Percentiles rank a stretch among this genome's conserved stretches.
Evolutionary conservation across 2,329 filamentous ascomycete species (phyloP).

Genomic region (Pochonia chlamydosporia): DNA sequence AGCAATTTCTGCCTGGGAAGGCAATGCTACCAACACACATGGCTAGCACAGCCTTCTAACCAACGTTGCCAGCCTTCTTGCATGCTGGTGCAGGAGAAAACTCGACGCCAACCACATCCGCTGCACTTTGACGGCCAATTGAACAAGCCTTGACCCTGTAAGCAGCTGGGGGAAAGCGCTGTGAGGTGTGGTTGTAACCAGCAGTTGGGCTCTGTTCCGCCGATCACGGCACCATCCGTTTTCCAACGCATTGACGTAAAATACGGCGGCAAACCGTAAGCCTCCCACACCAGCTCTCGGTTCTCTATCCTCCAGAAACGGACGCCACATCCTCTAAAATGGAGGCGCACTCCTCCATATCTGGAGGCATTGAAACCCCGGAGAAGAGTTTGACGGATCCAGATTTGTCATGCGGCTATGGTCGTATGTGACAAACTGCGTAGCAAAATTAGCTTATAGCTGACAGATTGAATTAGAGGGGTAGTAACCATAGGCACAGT

Average conservation of each 20-base stretch:
- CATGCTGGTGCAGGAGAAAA: neutral
- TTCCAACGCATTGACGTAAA: neutral
- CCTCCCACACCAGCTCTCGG: neutral
- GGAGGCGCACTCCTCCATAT: slow-evolving; percentile 2
- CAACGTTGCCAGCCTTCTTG: neutral
- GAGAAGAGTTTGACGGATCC: slow-evolving; percentile 4
- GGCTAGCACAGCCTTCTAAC: neutral
- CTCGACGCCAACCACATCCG: neutral
- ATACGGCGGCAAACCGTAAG: neutral
- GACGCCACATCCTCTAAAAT: neutral
- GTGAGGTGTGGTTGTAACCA: neutral
- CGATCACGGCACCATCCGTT: neutral
- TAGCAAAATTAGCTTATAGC: neutral
- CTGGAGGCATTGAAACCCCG: neutral
- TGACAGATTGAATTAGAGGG: no score
- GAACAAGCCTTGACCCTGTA: neutral
- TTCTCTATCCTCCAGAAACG: neutral
- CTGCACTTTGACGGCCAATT: neutral
- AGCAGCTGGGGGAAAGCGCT: no score
- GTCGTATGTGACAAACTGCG: neutral
- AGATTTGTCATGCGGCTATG: neutral
- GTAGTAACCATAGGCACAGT: no score
- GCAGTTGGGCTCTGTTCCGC: neutral
- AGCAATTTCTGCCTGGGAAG: neutral
- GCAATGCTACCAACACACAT: neutral